Conservation (phyloP, 768 basidiomycete genomes). For the Mycena pura region DNA sequence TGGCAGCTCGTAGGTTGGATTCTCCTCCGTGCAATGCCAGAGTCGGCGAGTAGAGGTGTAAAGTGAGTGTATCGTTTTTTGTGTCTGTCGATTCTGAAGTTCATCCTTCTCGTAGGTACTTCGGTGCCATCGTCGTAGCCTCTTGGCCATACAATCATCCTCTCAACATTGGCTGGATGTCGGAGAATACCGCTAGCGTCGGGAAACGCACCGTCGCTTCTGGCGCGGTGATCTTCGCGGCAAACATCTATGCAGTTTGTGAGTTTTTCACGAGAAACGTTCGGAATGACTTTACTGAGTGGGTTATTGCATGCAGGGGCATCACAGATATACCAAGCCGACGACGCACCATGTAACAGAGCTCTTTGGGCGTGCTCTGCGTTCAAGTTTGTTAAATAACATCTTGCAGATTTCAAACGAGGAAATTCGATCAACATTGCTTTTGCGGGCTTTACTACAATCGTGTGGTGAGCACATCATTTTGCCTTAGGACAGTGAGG, state of each 20-base stretch:
- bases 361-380: not conserved
- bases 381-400: not conserved
- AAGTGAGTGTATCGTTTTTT: conserved; percentile 29
- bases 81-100: not conserved
- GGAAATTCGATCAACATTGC: conserved; percentile 46
- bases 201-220: conserved; percentile 39
- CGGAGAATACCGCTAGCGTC: conserved; percentile 42
- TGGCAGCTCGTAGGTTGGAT: conserved; percentile 48
- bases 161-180: conserved; percentile 48
- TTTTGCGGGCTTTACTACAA: conserved; percentile 39
- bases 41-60: conserved; percentile 33
- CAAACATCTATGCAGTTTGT: conserved; percentile 40
- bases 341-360: conserved; percentile 41
- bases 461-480: conserved; percentile 33
- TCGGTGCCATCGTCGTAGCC: conserved; percentile 43
- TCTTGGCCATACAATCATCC: conserved; percentile 49
- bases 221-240: conserved; percentile 43
- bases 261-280: not conserved
- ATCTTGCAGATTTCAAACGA: conserved; percentile 37
- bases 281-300: not conserved
- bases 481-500: not conserved
- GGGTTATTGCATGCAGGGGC: conserved; percentile 10
- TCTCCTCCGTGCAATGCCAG: conserved; percentile 40
- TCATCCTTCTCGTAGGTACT: conserved; percentile 26
- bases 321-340: conserved; percentile 43